A percentile compares a stretch with the other conserved stretches of the same genome.
Evolutionary conservation across 495 filamentous ascomycete genomes (phyloP).

Genomic region (Podospora fimiseda): DNA sequence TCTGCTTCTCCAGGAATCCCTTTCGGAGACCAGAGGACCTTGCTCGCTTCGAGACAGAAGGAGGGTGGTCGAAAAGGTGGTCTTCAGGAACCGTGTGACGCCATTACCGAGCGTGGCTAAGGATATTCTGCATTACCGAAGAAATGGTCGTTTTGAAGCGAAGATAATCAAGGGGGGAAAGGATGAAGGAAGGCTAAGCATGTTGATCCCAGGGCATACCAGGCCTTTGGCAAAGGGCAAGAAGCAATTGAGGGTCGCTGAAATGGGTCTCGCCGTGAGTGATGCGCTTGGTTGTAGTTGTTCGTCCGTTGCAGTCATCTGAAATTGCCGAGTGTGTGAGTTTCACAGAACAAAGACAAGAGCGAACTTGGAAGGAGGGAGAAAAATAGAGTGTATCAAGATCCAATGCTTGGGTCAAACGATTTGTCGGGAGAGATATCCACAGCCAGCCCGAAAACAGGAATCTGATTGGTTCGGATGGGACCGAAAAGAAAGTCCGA

Average conservation of each 20-base stretch:
- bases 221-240: neutral
- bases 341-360: too few species aligned
- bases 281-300: too few species aligned
- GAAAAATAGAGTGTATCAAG: too few species aligned
- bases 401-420: too few species aligned
- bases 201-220: neutral
- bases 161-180: neutral
- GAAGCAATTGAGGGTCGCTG: too few species aligned
- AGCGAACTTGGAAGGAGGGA: too few species aligned
- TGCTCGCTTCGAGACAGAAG: neutral
- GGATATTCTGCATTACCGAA: neutral
- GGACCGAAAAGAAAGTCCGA: neutral
- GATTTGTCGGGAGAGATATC: too few species aligned
- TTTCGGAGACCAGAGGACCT: neutral
- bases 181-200: neutral
- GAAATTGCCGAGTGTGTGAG: too few species aligned
- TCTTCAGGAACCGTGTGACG: conserved; percentile 4
- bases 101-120: neutral
- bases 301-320: too few species aligned
- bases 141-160: neutral
- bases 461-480: neutral
- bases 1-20: neutral
- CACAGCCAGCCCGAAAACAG: too few species aligned
- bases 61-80: neutral
- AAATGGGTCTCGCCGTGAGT: too few species aligned